Evolutionary conservation across 352 stramenopile species (phyloP).

Genomic region (Pelagophyceae sp.): DNA sequence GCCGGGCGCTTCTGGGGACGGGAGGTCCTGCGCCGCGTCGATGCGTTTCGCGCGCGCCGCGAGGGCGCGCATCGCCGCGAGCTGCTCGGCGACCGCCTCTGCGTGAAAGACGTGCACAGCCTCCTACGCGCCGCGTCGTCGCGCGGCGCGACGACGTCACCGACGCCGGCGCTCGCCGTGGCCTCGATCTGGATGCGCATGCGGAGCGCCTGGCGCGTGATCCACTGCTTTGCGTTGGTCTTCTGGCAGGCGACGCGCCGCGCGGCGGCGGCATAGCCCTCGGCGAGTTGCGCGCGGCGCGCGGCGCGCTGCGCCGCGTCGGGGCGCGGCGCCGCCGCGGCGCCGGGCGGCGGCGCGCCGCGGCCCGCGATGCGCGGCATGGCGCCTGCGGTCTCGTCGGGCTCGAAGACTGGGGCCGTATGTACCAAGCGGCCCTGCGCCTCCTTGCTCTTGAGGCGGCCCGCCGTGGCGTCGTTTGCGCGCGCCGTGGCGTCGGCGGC

Average conservation of each 20-base stretch:
- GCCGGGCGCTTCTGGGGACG: no score
- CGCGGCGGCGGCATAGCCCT: conserved; percentile 5
- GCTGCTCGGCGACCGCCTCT: no score
- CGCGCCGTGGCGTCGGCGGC: neutral
- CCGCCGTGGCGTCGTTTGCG: neutral
- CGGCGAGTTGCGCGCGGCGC: neutral
- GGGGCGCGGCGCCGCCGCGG: neutral
- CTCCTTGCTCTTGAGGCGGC: conserved; percentile 15
- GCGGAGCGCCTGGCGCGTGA: conserved; percentile 15
- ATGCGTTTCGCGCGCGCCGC: no score
- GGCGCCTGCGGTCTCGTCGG: neutral
- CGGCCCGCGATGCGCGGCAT: neutral
- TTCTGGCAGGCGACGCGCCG: conserved; percentile 23
- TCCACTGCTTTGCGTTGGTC: conserved; percentile 27
- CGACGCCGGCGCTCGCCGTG: no score
- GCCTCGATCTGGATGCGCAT: neutral
- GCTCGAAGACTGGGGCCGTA: conserved; percentile 26
- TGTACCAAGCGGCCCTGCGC: conserved; percentile 21
- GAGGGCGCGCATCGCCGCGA: no score
- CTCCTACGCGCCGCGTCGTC: no score
- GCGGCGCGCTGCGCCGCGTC: neutral
- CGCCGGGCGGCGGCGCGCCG: neutral
- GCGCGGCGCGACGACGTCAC: no score
- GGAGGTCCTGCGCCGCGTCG: no score
- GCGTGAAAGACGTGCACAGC: no score